phyloP scores from a whole-genome alignment of 2,329 filamentous ascomycete species.

The Pezicula neosporulosa region DNA sequence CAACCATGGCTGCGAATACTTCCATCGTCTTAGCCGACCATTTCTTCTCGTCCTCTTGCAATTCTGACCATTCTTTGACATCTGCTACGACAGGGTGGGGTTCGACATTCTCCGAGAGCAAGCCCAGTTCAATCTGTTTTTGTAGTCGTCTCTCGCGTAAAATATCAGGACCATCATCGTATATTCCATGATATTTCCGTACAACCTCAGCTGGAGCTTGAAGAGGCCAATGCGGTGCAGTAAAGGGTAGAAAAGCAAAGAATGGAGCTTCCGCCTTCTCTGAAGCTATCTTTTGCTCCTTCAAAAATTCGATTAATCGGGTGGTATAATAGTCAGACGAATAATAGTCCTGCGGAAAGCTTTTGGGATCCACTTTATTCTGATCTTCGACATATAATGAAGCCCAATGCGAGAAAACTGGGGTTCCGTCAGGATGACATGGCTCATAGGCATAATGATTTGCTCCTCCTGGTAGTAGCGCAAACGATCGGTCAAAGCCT shows the following conservation, averaged over 20 bases:
- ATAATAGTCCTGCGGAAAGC: constrained; percentile 8
- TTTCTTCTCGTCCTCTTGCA: constrained; percentile 31
- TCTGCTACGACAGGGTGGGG: constrained; percentile 17
- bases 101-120: constrained; percentile 10
- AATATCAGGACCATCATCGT: constrained; percentile 57
- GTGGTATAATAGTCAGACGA: constrained; percentile 8
- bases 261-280: constrained; percentile 31
- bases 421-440: not conserved
- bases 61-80: constrained; percentile 9
- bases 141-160: constrained; percentile 50
- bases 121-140: constrained; percentile 49
- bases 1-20: constrained; percentile 47
- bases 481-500: constrained; percentile 57
- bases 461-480: constrained; percentile 56
- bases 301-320: constrained; percentile 10
- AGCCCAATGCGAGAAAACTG: not conserved
- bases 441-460: constrained; percentile 40
- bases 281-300: constrained; percentile 14
- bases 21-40: constrained; percentile 41
- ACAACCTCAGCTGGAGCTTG: constrained; percentile 37
- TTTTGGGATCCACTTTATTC: not conserved
- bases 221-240: constrained; percentile 51
- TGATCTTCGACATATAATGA: constrained; percentile 1
- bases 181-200: constrained; percentile 44
- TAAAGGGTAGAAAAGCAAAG: constrained; percentile 47